Evolutionary conservation across 139 green algal genomes (phyloP).

Genomic region (Closterium sp.): DNA sequence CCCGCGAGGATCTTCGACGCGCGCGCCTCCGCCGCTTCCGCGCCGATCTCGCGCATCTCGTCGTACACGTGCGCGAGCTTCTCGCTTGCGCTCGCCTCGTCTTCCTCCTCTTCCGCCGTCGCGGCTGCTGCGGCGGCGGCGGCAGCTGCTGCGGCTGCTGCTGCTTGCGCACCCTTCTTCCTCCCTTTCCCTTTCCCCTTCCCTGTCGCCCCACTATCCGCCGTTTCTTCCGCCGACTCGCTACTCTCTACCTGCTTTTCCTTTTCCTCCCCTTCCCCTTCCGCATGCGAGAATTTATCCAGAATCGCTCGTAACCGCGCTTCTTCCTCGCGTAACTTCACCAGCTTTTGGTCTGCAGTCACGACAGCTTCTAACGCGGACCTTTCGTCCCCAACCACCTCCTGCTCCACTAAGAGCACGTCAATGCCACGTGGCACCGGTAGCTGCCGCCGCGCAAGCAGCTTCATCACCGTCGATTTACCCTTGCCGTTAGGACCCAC

Average conservation of each 20-base stretch:
- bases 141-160: neutral
- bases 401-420: slow-evolving; percentile 98
- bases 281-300: neutral
- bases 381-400: slow-evolving; percentile 79
- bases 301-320: slow-evolving; percentile 61
- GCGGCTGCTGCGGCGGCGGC: slow-evolving; percentile 62
- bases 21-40: slow-evolving; percentile 79
- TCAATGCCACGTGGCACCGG: slow-evolving; percentile 95
- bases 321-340: slow-evolving; percentile 83
- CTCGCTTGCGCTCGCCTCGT: slow-evolving; percentile 36
- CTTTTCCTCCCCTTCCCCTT: neutral
- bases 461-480: slow-evolving; percentile 96
- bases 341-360: slow-evolving; percentile 90
- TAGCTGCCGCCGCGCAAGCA: slow-evolving; percentile 81
- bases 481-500: slow-evolving; percentile 88
- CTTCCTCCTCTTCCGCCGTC: slow-evolving; percentile 59
- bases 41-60: slow-evolving; percentile 78
- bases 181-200: slow-evolving; percentile 13
- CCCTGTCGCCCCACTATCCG: neutral
- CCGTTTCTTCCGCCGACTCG: neutral
- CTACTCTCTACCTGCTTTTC: neutral
- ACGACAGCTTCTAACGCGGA: slow-evolving; percentile 76
- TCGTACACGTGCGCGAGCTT: slow-evolving; percentile 92
- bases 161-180: slow-evolving; percentile 28
- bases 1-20: slow-evolving; percentile 97